Evolutionary conservation across 129 eudicot species (phyloP), one percentile per base, ranked within the genome.

Genomic region (Cynara cardunculus): DNA sequence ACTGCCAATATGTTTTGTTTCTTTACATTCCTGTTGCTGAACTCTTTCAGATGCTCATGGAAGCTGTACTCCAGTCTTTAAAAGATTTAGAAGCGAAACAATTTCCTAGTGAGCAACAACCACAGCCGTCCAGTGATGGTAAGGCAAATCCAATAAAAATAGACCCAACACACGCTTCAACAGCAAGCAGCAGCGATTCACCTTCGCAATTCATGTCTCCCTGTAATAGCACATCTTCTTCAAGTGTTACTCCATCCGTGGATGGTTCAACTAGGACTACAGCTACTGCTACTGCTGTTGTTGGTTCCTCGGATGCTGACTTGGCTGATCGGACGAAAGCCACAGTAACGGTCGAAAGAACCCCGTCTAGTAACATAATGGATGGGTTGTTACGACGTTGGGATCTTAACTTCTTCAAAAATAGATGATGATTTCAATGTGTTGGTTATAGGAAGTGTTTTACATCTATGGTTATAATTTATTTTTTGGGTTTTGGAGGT

Each of bases 301-400:
- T 69, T 35, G 80, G 82, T 77, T 78, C 93, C 2, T 85, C 91
- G 22, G 86, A 75, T 32, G 59, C 67, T 35, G 90, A 91, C 24
- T 19, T 78, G 25, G 82, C 56, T 62, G 91, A 91, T 74, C 83
- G 87, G 8, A 94, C 97, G 0, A 94, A 69, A 85, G 97, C 95
- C 27, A 94, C 96, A 1, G 89, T 92, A 18, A 88, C 95, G 3
- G 96, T 90, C 39, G 99, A 73, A 79, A 94, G 81, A 78, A 89
- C 46, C 83, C 92, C 91, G 12, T 32, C 93, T 25, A 86, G 69
- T 81, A 92, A 92, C 77, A 89, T 94, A 69, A 87, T 95, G 88
- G 99, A 95, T 22, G 97, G 99, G 21, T 77, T 92, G 80, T 82
- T 89, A 32, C 91, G 91, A 69, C 97, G 99, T 80, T 92, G 97